phyloP scores from a whole-genome alignment of 2,329 filamentous ascomycete genomes.

The Orbilia javanica region DNA sequence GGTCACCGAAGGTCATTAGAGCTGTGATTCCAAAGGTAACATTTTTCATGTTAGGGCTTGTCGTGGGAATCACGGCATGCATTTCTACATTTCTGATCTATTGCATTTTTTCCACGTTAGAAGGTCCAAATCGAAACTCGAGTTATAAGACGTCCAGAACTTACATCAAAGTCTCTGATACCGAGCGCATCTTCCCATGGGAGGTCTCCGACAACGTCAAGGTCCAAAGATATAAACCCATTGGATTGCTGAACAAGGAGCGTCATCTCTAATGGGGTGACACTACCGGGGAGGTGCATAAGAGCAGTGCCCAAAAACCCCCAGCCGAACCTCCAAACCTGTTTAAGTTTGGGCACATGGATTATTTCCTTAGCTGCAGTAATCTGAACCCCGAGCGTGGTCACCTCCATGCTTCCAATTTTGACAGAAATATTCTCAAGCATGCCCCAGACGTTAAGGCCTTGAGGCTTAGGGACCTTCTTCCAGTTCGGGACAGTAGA shows the following conservation, averaged over 20 bases:
- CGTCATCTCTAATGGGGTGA: conserved; percentile 17
- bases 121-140: background rate
- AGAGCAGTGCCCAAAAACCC: conserved; percentile 17
- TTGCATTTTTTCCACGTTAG: background rate
- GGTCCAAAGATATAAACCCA: background rate
- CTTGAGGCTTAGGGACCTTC: background rate
- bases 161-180: conserved; percentile 23
- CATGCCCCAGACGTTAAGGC: conserved; percentile 21
- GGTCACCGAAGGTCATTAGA: conserved; percentile 9
- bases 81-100: conserved; percentile 19
- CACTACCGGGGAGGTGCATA: conserved; percentile 17
- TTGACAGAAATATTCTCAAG: conserved; percentile 23
- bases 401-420: background rate
- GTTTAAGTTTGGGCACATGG: background rate
- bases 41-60: conserved; percentile 14
- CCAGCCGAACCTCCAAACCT: conserved; percentile 17
- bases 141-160: background rate
- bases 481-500: background rate
- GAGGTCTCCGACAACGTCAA: conserved; percentile 19
- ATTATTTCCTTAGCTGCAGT: background rate
- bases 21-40: conserved; percentile 11
- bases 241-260: background rate
- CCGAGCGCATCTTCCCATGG: conserved; percentile 16
- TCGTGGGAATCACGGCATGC: conserved; percentile 3
- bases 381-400: conserved; percentile 10